Evolutionary conservation across 2,329 filamentous ascomycete genomes (phyloP).

Genomic region (Aspergillus japonicus): DNA sequence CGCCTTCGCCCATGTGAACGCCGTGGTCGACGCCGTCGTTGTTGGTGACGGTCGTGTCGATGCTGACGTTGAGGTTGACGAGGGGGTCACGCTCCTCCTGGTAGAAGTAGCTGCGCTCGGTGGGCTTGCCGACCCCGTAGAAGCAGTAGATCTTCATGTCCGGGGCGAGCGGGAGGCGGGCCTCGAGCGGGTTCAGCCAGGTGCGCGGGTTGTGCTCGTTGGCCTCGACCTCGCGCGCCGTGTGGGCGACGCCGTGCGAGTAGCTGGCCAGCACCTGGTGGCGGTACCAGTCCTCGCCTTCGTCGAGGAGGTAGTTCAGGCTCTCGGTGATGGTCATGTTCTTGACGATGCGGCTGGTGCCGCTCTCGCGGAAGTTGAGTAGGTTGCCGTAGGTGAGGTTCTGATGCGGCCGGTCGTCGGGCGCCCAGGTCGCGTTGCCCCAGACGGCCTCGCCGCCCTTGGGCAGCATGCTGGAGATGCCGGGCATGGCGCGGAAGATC

Average conservation of each 20-base stretch:
- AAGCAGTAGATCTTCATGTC: constrained; percentile 96
- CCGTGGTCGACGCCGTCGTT: constrained; percentile 68
- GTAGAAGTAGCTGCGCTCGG: constrained; percentile 91
- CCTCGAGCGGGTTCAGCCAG: constrained; percentile 97
- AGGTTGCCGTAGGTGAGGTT: constrained; percentile 74
- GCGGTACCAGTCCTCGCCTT: constrained; percentile 82
- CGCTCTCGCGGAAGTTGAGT: constrained; percentile 72
- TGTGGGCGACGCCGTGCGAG: constrained; percentile 84
- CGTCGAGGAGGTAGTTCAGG: constrained; percentile 72
- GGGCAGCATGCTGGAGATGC: constrained; percentile 93
- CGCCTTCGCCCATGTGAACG: constrained; percentile 92
- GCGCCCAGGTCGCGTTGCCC: constrained; percentile 84
- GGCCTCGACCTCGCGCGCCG: constrained; percentile 72
- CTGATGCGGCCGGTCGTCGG: constrained; percentile 77
- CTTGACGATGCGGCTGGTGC: constrained; percentile 59
- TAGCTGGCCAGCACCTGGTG: constrained; percentile 72
- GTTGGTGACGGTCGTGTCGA: constrained; percentile 52
- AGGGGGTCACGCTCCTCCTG: constrained; percentile 65
- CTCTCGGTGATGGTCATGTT: constrained; percentile 83
- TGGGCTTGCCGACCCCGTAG: constrained; percentile 90
- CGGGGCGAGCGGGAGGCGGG: constrained; percentile 79
- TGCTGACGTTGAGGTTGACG: constrained; percentile 56
- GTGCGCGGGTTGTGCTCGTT: constrained; percentile 76
- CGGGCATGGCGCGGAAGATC: constrained; percentile 95
- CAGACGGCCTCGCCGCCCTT: constrained; percentile 93